Conservation (phyloP, 257 asterid species). For the Przewalskia tangutica region DNA sequence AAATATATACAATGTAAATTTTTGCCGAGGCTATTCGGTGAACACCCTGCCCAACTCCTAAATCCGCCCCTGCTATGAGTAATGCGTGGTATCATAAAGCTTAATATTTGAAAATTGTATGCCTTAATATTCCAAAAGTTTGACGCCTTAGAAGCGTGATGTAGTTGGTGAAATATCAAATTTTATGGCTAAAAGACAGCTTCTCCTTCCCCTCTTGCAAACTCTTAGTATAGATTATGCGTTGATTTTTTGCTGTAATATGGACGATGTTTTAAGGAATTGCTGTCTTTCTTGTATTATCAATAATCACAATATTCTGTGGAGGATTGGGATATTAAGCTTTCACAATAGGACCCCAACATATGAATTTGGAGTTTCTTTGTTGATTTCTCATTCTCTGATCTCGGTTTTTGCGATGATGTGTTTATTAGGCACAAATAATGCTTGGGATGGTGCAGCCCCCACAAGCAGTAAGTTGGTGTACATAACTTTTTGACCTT, state of each 20-base stretch:
- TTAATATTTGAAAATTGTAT: not conserved
- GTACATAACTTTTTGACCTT: not conserved
- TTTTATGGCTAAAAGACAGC: not conserved
- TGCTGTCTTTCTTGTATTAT: not conserved
- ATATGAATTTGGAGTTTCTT: conserved; percentile 1
- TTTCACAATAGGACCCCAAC: not conserved
- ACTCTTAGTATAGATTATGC: not conserved
- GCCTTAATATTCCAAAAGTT: not conserved
- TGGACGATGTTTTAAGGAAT: not conserved
- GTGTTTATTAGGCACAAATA: conserved; percentile 65
- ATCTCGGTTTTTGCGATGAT: conserved; percentile 3
- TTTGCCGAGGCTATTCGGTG: no score
- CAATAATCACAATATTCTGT: not conserved
- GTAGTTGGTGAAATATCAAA: not conserved
- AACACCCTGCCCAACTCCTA: no score
- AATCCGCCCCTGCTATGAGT: not conserved
- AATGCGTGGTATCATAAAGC: not conserved
- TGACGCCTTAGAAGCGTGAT: not conserved
- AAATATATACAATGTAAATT: no score
- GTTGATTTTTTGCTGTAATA: not conserved
- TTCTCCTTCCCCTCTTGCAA: not conserved
- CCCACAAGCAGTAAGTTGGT: conserved; percentile 54
- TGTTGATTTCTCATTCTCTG: conserved; percentile 11
- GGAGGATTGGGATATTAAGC: not conserved
- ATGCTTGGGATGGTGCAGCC: conserved; percentile 97